Evolutionary conservation across 768 basidiomycete species (phyloP), one percentile per base, ranked within the genome.

Genomic region (Mycena chlorophos): DNA sequence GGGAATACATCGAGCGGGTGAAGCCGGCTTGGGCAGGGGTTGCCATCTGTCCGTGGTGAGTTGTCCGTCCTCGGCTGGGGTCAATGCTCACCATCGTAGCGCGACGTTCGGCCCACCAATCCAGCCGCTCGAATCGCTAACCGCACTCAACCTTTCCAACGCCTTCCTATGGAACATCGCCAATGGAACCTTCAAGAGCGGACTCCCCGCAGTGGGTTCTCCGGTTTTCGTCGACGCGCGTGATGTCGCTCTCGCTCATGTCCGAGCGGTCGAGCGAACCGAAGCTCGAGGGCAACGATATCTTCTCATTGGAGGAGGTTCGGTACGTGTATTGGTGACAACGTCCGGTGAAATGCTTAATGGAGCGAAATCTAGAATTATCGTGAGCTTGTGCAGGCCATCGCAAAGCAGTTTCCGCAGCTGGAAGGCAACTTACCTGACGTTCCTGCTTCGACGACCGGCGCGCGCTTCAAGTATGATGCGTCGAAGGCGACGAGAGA

Each of bases 231-330:
- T 57, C 45, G 75, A 76, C 58, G 73, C 72, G 2, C 64, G 73
- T 26, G 74, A 75, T 47, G 69, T 71, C 45, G 73, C 72, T 0
- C 40, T 51, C 4, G 58, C 69, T 12, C 67, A 68, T 52, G 60
- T 73, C 22, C 60, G 65, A 3, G 66, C 66, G 2, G 57, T 68
- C 43, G 53, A 59, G 49, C 49, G 40, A 17, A 45, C 51, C 14
- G 42, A 12, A 16, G 57, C 58, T 37, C 30, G 46, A 39, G 54
- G 58, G 20, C 58, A 60, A 17, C 53, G 54, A 22, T 60, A 60
- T 27, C 58, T 59, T 4, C 57, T 56, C 58, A 52, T 60, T 37
- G 54, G 58, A 17, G 58, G 54, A 16, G 29, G 25, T 31, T 56
- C 55, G 17, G 58, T 60, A 19, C 4, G 54, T 30, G 19, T n/a